phyloP scores from a whole-genome alignment of 148 eudicot species.

The Dianthus caryophyllus region DNA sequence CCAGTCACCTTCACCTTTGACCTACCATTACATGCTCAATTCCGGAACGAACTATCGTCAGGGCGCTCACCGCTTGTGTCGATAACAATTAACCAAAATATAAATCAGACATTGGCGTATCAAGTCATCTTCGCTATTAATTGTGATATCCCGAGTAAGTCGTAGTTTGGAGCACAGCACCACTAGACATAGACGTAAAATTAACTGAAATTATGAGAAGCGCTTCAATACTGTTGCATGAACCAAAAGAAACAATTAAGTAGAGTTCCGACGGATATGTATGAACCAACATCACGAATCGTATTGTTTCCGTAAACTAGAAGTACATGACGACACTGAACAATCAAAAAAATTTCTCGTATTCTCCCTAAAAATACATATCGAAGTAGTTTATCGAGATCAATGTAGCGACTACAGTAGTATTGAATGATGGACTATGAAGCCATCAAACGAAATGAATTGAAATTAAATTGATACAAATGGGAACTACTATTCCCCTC shows the following conservation, averaged over 20 bases:
- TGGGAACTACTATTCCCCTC: conserved; percentile 13
- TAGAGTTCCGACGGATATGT: conserved; percentile 9
- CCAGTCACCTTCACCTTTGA: no score
- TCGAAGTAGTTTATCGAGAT: conserved; percentile 17
- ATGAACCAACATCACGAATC: conserved; percentile 16
- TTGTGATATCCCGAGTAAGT: no score
- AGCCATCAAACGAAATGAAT: conserved; percentile 25
- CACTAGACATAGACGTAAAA: no score
- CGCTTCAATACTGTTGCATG: neutral
- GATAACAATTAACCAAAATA: no score
- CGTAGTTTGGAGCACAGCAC: no score
- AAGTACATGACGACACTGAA: conserved; percentile 18
- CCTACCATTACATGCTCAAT: no score
- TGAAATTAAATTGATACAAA: conserved; percentile 29
- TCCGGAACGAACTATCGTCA: no score
- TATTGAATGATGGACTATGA: conserved; percentile 20
- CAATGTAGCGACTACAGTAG: conserved; percentile 20
- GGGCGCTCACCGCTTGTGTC: no score
- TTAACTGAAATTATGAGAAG: no score
- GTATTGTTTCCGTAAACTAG: conserved; percentile 12
- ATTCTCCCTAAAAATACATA: conserved; percentile 22
- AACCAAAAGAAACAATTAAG: neutral
- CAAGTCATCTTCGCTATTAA: no score
- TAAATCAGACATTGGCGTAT: no score
- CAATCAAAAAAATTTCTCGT: conserved; percentile 23